phyloP scores from a whole-genome alignment of 2,329 filamentous ascomycete species.

The Periconia sp. region DNA sequence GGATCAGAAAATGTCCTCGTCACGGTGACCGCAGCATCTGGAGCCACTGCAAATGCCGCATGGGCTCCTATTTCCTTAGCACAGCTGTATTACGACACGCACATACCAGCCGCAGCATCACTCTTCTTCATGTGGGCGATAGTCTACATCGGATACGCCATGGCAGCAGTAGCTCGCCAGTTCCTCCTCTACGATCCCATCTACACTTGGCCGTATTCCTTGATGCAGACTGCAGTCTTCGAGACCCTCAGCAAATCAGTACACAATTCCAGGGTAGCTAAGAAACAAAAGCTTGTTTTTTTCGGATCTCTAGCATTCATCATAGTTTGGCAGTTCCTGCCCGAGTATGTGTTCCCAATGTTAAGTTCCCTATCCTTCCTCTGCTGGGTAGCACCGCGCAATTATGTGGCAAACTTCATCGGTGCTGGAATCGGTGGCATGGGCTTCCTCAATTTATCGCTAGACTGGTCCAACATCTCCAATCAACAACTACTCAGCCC shows the following conservation, averaged over 20 bases:
- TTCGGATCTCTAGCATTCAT: slow-evolving; percentile 60
- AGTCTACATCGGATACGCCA: slow-evolving; percentile 65
- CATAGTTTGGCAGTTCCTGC: slow-evolving; percentile 67
- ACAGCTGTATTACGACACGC: slow-evolving; percentile 63
- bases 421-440: slow-evolving; percentile 67
- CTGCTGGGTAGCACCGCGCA: slow-evolving; percentile 68
- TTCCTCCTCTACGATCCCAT: slow-evolving; percentile 65
- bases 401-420: slow-evolving; percentile 64
- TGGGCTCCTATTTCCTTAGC: slow-evolving; percentile 62
- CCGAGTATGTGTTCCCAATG: slow-evolving; percentile 64
- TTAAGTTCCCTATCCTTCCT: slow-evolving; percentile 66
- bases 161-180: slow-evolving; percentile 63
- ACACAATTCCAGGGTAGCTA: slow-evolving; percentile 57
- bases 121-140: slow-evolving; percentile 67
- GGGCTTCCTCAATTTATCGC: slow-evolving; percentile 64
- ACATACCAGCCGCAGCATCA: slow-evolving; percentile 59
- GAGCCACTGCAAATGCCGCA: slow-evolving; percentile 37
- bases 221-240: slow-evolving; percentile 65
- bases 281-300: slow-evolving; percentile 64
- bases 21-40: slow-evolving; percentile 52
- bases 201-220: slow-evolving; percentile 59
- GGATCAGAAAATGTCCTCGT: slow-evolving; percentile 59
- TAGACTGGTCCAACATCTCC: slow-evolving; percentile 68
- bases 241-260: slow-evolving; percentile 62
- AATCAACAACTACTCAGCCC: slow-evolving; percentile 51